A percentile compares a stretch with the other conserved stretches of the same genome.
Conservation (phyloP, 345 rosid species). For the Brassica cretica region DNA sequence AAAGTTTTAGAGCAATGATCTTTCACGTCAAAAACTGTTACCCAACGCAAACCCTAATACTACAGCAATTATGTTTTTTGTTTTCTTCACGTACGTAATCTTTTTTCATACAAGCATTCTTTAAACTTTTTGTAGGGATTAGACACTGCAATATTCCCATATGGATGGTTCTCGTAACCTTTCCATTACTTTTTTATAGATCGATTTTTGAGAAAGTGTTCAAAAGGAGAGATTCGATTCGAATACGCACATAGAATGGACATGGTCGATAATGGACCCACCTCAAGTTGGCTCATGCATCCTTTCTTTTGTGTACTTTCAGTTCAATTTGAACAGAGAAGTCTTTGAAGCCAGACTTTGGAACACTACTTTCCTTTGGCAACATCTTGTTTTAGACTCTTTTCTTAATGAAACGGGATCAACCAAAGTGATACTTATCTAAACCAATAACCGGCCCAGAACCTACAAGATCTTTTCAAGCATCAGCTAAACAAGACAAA, state of each 20-base stretch:
- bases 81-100: neutral
- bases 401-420: neutral
- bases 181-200: neutral
- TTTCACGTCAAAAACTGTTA: neutral
- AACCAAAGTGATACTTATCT: neutral
- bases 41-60: neutral
- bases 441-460: neutral
- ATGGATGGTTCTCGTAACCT: constrained; percentile 35
- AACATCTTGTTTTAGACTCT: constrained; percentile 1
- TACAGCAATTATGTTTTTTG: neutral
- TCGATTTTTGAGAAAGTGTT: neutral
- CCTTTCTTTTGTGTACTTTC: constrained; percentile 4
- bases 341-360: constrained; percentile 22
- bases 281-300: constrained; percentile 14
- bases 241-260: constrained; percentile 35
- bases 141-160: constrained; percentile 30
- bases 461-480: neutral
- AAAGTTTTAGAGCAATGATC: neutral
- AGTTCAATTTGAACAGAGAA: constrained; percentile 11
- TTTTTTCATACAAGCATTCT: constrained; percentile 1
- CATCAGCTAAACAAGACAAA: neutral
- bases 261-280: constrained; percentile 34
- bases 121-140: constrained; percentile 11
- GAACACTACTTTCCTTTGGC: constrained; percentile 11
- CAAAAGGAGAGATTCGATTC: constrained; percentile 27